A percentile compares a stretch with the other conserved stretches of the same genome.
These are phyloP conservation scores for Clitopilus hobsonii DNA, from an alignment of 768 basidiomycete genomes.

Conservation along the genomic window DNA sequence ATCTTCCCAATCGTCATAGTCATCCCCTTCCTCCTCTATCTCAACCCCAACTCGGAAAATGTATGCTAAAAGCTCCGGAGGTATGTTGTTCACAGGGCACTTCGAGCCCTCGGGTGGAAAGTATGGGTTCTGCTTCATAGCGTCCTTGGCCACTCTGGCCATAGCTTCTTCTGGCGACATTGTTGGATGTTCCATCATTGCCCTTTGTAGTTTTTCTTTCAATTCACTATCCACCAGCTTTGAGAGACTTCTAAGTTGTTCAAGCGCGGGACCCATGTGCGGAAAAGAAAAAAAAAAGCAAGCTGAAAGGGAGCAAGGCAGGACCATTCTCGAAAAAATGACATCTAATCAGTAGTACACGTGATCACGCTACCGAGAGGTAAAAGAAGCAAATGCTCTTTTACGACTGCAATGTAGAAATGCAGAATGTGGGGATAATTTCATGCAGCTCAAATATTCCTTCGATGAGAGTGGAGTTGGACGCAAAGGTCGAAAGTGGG, in stretches of 20 bases:
- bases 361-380: neutral
- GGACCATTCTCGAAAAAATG: neutral
- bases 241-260: conserved; percentile 13
- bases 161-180: conserved; percentile 24
- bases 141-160: conserved; percentile 23
- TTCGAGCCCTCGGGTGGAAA: conserved; percentile 38
- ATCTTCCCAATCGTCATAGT: conserved; percentile 14
- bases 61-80: conserved; percentile 51
- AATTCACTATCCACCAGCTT: conserved; percentile 20
- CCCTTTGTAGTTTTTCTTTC: neutral
- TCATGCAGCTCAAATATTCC: no score
- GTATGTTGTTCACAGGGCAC: conserved; percentile 51
- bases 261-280: neutral
- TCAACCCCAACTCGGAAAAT: conserved; percentile 46
- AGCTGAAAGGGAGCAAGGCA: neutral
- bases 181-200: conserved; percentile 11
- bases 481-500: no score
- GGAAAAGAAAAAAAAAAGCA: neutral
- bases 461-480: no score
- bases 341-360: neutral
- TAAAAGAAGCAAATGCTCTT: neutral
- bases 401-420: no score
- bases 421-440: no score
- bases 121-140: conserved; percentile 41
- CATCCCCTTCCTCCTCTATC: conserved; percentile 29